phyloP scores from a whole-genome alignment of 768 basidiomycete species.

The Agaricus blazei region DNA sequence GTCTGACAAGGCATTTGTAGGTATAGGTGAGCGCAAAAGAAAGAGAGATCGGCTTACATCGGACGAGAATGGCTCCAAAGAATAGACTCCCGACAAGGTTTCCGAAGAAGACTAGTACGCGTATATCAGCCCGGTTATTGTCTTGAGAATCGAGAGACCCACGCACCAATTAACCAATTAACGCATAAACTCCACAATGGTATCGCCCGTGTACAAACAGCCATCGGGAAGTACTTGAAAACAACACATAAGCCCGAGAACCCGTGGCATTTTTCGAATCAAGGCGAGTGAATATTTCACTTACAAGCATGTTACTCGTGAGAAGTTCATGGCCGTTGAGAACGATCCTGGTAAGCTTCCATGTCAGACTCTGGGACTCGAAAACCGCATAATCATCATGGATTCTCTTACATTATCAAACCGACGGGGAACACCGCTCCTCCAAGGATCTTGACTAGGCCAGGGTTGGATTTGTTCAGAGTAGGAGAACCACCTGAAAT shows the following conservation, averaged over 20 bases:
- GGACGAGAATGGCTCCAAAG: conserved; percentile 61
- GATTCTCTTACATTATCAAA: conserved; percentile 56
- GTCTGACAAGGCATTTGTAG: conserved; percentile 28
- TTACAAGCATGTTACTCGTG: conserved; percentile 75
- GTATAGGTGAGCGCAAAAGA: not conserved
- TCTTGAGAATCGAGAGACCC: not conserved
- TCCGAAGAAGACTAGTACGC: conserved; percentile 54
- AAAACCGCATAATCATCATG: not conserved
- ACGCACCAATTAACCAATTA: conserved; percentile 65
- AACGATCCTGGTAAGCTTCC: conserved; percentile 49
- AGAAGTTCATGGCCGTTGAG: conserved; percentile 66
- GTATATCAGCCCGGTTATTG: not conserved
- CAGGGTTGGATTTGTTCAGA: conserved; percentile 51
- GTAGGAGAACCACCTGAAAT: conserved; percentile 53
- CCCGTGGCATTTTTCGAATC: not conserved
- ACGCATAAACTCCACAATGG: conserved; percentile 67
- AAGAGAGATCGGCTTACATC: conserved; percentile 40
- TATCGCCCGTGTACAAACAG: conserved; percentile 49
- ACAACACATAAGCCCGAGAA: not conserved
- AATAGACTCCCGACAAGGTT: conserved; percentile 68
- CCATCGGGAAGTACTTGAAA: conserved; percentile 64
- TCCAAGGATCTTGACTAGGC: conserved; percentile 59
- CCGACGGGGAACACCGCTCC: conserved; percentile 75
- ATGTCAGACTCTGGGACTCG: too few species aligned
- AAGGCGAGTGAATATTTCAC: not conserved